Conservation (phyloP, 1,284 basidiomycete species). For the Cerrena zonata region DNA sequence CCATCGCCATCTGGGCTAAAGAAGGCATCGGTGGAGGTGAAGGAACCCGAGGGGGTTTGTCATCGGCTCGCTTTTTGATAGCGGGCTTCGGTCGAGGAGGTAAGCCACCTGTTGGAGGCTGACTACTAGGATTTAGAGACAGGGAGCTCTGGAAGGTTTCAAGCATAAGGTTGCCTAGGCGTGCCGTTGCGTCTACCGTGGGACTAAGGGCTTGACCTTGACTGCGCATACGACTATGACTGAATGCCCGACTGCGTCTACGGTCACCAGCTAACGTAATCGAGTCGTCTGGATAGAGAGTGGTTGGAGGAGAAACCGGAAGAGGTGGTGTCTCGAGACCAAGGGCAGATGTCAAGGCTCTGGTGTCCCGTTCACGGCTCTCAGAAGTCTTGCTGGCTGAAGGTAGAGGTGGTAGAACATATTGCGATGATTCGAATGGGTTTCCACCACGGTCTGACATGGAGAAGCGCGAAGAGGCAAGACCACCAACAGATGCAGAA, state of each 20-base stretch:
- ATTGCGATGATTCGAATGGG: constrained; percentile 27
- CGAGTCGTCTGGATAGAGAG: constrained; percentile 67
- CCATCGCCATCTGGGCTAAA: constrained; percentile 68
- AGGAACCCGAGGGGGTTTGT: constrained; percentile 70
- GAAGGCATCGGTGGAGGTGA: constrained; percentile 71
- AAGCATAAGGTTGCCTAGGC: constrained; percentile 57
- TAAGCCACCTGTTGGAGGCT: constrained; percentile 21
- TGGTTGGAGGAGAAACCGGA: constrained; percentile 47
- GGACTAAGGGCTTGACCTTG: constrained; percentile 25
- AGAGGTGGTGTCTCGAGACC: constrained; percentile 35
- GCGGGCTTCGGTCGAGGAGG: constrained; percentile 11
- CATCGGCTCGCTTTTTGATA: constrained; percentile 35
- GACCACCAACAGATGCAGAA: constrained; percentile 20
- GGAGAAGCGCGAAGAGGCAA: constrained; percentile 13
- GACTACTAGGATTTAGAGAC: constrained; percentile 10
- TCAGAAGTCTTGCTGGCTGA: constrained; percentile 38
- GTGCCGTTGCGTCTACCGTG: constrained; percentile 37
- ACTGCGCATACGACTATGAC: constrained; percentile 11
- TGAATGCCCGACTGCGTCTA: constrained; percentile 11
- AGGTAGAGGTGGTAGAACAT: constrained; percentile 26
- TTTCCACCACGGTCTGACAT: constrained; percentile 12
- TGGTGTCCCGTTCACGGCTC: constrained; percentile 43
- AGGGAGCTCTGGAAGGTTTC: constrained; percentile 38
- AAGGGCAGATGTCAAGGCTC: constrained; percentile 48
- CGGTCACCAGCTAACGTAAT: constrained; percentile 50